phyloP scores from a whole-genome alignment of 1,284 basidiomycete species.

The Leccinum laetum region DNA sequence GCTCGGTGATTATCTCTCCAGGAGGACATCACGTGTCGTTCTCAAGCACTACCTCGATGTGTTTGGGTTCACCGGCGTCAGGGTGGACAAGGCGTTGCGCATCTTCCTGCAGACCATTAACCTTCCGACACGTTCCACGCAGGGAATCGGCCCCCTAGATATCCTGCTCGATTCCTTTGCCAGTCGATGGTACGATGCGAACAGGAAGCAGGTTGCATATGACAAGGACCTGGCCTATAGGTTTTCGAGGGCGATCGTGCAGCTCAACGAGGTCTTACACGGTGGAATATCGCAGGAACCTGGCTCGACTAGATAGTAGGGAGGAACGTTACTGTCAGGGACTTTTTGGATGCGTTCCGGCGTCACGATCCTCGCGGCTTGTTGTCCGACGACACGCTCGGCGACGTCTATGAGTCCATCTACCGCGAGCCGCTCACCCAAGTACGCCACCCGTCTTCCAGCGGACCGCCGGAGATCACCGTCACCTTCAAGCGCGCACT shows the following conservation, averaged over 20 bases:
- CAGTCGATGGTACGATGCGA: conserved; percentile 88
- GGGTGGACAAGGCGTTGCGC: conserved; percentile 88
- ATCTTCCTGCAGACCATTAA: conserved; percentile 85
- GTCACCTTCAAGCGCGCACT: conserved; percentile 74
- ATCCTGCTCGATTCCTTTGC: conserved; percentile 85
- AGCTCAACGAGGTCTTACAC: conserved; percentile 83
- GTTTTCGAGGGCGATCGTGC: conserved; percentile 83
- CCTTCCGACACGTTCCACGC: conserved; percentile 54
- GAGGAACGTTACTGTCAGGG: conserved; percentile 66
- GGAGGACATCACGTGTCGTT: conserved; percentile 65
- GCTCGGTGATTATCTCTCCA: conserved; percentile 82
- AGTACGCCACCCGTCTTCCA: conserved; percentile 53
- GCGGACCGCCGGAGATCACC: conserved; percentile 46
- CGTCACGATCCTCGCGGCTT: conserved; percentile 68
- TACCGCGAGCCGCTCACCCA: conserved; percentile 72
- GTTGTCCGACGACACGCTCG: conserved; percentile 73
- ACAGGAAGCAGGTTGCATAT: conserved; percentile 74
- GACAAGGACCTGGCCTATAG: conserved; percentile 77
- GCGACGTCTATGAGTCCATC: conserved; percentile 79
- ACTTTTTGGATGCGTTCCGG: conserved; percentile 81
- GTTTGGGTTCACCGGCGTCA: conserved; percentile 81
- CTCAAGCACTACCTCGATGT: conserved; percentile 43
- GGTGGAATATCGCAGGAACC: conserved; percentile 60
- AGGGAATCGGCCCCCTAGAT: conserved; percentile 52
- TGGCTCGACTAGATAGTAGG: conserved; percentile 63